Evolutionary conservation across 352 stramenopile species (phyloP).

Genomic region (Hyaloperonospora brassicae): DNA sequence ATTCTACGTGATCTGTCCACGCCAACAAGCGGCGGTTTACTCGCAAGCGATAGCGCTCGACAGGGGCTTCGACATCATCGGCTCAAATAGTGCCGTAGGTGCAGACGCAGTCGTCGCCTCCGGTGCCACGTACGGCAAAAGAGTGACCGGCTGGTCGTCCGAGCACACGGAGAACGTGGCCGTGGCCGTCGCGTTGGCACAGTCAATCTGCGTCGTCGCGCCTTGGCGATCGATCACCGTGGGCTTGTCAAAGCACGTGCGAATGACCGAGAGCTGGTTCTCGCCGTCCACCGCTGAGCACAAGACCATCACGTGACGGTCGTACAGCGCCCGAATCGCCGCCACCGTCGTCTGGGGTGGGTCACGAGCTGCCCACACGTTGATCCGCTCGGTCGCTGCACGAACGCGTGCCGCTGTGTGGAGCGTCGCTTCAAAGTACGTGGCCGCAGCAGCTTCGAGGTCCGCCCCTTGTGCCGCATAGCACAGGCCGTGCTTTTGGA

Average conservation of each 20-base stretch:
- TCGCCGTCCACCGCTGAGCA: slow-evolving; percentile 36
- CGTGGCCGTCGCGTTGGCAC: slow-evolving; percentile 32
- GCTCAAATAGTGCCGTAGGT: too few relatives aligned
- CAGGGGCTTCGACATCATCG: not conserved
- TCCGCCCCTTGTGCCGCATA: slow-evolving; percentile 44
- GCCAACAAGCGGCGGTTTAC: too few relatives aligned
- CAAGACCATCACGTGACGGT: slow-evolving; percentile 29
- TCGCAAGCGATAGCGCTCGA: too few relatives aligned
- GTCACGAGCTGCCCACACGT: slow-evolving; percentile 21
- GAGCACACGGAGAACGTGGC: slow-evolving; percentile 49
- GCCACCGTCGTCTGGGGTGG: slow-evolving; percentile 21
- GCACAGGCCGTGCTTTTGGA: slow-evolving; percentile 83
- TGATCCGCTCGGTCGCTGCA: slow-evolving; percentile 25
- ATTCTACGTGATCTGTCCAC: too few relatives aligned
- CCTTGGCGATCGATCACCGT: slow-evolving; percentile 20
- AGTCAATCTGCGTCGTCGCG: slow-evolving; percentile 47
- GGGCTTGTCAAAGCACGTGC: slow-evolving; percentile 57
- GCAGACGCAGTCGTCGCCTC: too few relatives aligned
- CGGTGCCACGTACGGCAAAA: slow-evolving; percentile 34
- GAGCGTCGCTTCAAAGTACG: slow-evolving; percentile 29
- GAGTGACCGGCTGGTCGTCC: slow-evolving; percentile 35
- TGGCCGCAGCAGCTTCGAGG: slow-evolving; percentile 21
- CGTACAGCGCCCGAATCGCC: slow-evolving; percentile 30
- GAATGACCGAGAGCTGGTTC: slow-evolving; percentile 63
- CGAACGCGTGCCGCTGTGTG: slow-evolving; percentile 14